These are phyloP conservation scores for Aspergillus melleus DNA, from an alignment of 2,329 filamentous ascomycete species.

Conservation along the genomic window DNA sequence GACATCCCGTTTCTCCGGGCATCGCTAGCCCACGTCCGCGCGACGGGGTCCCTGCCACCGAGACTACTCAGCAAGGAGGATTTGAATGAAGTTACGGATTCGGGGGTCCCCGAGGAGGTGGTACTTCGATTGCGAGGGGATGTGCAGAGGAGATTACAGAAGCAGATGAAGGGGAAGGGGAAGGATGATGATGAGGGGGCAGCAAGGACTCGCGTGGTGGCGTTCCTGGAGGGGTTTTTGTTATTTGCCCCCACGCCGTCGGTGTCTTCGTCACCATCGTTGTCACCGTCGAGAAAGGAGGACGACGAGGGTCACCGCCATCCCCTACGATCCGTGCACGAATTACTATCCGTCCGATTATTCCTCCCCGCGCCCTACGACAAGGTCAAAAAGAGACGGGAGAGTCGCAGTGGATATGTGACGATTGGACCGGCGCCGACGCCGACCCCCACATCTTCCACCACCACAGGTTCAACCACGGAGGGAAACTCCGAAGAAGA, in stretches of 20 bases:
- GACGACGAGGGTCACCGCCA: constrained; percentile 21
- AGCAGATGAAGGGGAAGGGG: background rate
- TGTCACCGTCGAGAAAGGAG: too few relatives aligned
- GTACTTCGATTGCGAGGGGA: constrained; percentile 25
- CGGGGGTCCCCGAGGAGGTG: constrained; percentile 31
- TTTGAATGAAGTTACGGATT: constrained; percentile 54
- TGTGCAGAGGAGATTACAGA: constrained; percentile 22
- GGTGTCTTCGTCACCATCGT: too few relatives aligned
- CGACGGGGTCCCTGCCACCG: constrained; percentile 58
- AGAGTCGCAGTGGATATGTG: constrained; percentile 48
- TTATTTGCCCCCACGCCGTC: constrained; percentile 50
- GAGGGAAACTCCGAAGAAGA: background rate
- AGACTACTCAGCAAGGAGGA: constrained; percentile 59
- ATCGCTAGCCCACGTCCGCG: constrained; percentile 67
- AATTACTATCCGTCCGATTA: constrained; percentile 67
- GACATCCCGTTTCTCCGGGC: constrained; percentile 64
- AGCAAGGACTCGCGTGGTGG: constrained; percentile 49
- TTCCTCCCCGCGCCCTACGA: constrained; percentile 72
- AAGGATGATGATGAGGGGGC: background rate
- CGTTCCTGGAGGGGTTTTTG: constrained; percentile 84
- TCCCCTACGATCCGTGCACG: constrained; percentile 30
- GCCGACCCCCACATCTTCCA: constrained; percentile 11
- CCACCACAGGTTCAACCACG: background rate
- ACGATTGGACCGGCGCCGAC: constrained; percentile 44
- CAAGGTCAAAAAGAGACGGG: constrained; percentile 40